These are phyloP conservation scores for Withania somnifera DNA, from an alignment of 305 asterid species.

Conservation along the genomic window DNA sequence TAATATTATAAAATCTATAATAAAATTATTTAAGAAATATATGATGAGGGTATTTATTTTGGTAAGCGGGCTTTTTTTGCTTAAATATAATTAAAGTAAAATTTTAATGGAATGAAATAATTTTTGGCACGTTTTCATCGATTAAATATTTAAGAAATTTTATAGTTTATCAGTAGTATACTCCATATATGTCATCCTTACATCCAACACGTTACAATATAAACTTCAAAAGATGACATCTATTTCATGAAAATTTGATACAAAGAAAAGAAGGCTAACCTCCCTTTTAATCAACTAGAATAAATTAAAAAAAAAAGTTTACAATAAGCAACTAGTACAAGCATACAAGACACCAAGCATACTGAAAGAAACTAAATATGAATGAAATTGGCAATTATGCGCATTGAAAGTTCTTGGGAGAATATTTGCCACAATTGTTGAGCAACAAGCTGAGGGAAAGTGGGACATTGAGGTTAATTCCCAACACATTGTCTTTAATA, in stretches of 20 bases:
- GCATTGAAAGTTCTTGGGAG: background rate
- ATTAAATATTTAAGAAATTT: too few species aligned
- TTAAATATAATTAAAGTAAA: too few species aligned
- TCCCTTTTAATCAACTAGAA: background rate
- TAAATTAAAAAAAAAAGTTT: background rate
- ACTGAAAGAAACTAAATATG: background rate
- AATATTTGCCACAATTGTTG: conserved; percentile 8
- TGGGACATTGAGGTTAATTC: conserved; percentile 18
- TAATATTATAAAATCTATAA: too few species aligned
- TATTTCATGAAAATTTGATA: background rate
- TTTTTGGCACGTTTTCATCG: too few species aligned
- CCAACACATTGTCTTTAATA: conserved; percentile 14
- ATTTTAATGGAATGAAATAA: too few species aligned
- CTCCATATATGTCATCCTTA: too few species aligned
- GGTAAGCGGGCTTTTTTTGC: too few species aligned
- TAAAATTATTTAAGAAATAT: too few species aligned
- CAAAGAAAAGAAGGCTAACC: background rate
- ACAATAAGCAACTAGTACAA: background rate
- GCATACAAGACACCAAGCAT: background rate
- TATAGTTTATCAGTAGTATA: too few species aligned
- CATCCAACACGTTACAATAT: too few species aligned
- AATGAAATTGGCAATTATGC: background rate
- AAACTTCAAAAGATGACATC: background rate
- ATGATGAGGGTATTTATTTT: too few species aligned
- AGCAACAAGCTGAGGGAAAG: conserved; percentile 12